Evolutionary conservation across 2,329 filamentous ascomycete species (phyloP).

Genomic region (Colletotrichum liaoningense): DNA sequence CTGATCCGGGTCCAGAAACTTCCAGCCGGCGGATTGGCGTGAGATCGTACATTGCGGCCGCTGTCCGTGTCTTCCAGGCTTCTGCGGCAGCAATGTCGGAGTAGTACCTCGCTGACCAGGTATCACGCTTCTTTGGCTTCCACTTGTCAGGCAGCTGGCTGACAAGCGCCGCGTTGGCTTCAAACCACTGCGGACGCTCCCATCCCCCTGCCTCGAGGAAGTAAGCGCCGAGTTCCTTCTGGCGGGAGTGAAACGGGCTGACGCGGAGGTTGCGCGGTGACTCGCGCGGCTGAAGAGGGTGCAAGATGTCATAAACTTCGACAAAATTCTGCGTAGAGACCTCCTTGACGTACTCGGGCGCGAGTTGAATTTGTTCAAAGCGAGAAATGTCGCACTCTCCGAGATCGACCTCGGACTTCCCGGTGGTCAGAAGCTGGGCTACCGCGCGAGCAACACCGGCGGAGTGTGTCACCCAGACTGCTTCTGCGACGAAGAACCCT

Average conservation of each 20-base stretch:
- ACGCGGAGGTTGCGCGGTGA: conserved; percentile 69
- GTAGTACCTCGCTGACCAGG: conserved; percentile 68
- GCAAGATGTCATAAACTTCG: conserved; percentile 73
- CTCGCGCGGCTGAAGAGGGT: conserved; percentile 67
- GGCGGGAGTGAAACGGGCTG: conserved; percentile 67
- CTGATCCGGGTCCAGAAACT: conserved; percentile 67
- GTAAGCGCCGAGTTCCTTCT: conserved; percentile 65
- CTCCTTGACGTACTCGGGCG: conserved; percentile 65
- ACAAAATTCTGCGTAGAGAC: conserved; percentile 71
- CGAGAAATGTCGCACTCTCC: conserved; percentile 69
- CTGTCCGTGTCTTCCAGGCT: conserved; percentile 73
- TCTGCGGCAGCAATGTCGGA: conserved; percentile 70
- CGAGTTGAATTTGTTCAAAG: conserved; percentile 71
- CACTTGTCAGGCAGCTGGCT: conserved; percentile 63
- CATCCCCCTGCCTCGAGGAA: conserved; percentile 71
- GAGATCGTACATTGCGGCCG: conserved; percentile 72
- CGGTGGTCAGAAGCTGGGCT: conserved; percentile 68
- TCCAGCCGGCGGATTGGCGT: conserved; percentile 69
- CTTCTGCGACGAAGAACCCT: conserved; percentile 73
- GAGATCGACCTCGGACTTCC: conserved; percentile 66
- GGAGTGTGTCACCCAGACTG: conserved; percentile 75
- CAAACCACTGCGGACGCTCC: conserved; percentile 74
- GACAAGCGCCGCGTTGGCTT: conserved; percentile 64
- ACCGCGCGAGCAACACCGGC: conserved; percentile 71
- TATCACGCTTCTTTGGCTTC: conserved; percentile 66